Conservation (phyloP, 2,329 filamentous ascomycete genomes). For the Periconia sp. region DNA sequence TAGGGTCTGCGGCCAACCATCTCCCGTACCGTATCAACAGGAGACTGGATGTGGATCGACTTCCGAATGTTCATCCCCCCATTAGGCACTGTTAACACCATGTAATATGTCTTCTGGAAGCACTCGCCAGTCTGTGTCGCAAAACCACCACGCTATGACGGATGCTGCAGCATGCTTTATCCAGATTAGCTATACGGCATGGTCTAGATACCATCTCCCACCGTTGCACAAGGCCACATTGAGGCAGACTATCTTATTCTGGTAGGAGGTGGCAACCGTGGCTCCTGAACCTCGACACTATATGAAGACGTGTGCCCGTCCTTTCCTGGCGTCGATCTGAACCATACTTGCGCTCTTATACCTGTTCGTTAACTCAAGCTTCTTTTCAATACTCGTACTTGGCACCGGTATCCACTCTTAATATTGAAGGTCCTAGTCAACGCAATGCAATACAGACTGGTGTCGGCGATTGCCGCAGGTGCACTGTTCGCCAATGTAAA, state of each 20-base stretch:
- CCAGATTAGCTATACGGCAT: constrained; percentile 31
- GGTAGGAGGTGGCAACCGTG: constrained; percentile 24
- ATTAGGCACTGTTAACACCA: constrained; percentile 19
- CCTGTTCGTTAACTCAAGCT: constrained; percentile 7
- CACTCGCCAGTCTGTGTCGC: constrained; percentile 17
- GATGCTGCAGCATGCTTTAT: constrained; percentile 28
- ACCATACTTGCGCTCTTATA: constrained; percentile 14
- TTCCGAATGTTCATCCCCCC: constrained; percentile 10
- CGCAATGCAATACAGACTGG: constrained; percentile 35
- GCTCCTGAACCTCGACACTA: constrained; percentile 19
- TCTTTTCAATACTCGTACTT: not conserved
- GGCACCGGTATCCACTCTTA: constrained; percentile 8
- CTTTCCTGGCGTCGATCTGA: constrained; percentile 14
- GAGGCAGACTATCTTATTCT: constrained; percentile 10
- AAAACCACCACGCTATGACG: constrained; percentile 22
- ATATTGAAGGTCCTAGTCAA: constrained; percentile 8
- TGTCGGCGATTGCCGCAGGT: constrained; percentile 32
- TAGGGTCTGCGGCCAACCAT: constrained; percentile 15
- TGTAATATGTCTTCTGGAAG: constrained; percentile 15
- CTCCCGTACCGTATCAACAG: constrained; percentile 1
- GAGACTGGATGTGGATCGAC: constrained; percentile 1
- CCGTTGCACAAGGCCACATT: constrained; percentile 7
- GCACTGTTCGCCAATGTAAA: constrained; percentile 26
- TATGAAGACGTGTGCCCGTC: constrained; percentile 23
- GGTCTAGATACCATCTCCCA: constrained; percentile 12